Conservation (phyloP, 495 filamentous ascomycete genomes). For the Tuber borchii region DNA sequence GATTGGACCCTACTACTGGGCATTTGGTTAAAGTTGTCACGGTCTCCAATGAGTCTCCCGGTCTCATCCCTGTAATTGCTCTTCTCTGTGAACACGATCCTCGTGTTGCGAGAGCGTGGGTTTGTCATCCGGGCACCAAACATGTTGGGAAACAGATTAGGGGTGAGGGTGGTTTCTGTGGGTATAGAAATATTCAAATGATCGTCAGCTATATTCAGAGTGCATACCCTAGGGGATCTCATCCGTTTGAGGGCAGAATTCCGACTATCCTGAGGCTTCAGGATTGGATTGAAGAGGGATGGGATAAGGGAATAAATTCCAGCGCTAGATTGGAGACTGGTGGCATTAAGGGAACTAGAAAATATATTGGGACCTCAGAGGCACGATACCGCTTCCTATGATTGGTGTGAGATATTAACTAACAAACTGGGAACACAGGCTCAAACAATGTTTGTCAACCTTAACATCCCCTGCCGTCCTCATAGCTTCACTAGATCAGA, state of each 20-base stretch:
- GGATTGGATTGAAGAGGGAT: slow-evolving; percentile 81
- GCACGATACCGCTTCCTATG: slow-evolving; percentile 49
- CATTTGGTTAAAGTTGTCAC: slow-evolving; percentile 46
- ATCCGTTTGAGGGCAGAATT: slow-evolving; percentile 55
- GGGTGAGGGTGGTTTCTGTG: slow-evolving; percentile 87
- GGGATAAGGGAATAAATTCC: slow-evolving; percentile 77
- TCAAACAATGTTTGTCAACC: slow-evolving; percentile 65
- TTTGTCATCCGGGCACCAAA: slow-evolving; percentile 68
- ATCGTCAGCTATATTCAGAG: slow-evolving; percentile 68
- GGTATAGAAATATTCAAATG: slow-evolving; percentile 98
- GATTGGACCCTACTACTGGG: slow-evolving; percentile 49
- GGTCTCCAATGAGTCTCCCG: slow-evolving; percentile 57
- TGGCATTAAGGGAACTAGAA: slow-evolving; percentile 77
- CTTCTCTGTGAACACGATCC: slow-evolving; percentile 63
- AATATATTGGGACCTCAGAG: slow-evolving; percentile 94
- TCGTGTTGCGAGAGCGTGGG: slow-evolving; percentile 60
- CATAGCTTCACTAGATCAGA: slow-evolving; percentile 41
- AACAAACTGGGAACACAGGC: slow-evolving; percentile 51
- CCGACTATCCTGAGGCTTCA: slow-evolving; percentile 80
- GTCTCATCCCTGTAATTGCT: slow-evolving; percentile 69
- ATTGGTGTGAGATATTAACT: slow-evolving; percentile 13
- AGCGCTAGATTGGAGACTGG: slow-evolving; percentile 74
- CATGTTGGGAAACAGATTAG: slow-evolving; percentile 74
- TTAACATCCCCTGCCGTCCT: slow-evolving; percentile 50
- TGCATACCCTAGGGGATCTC: slow-evolving; percentile 51